Evolutionary conservation across 164 flowering plant species (phyloP).

Genomic region (grape (Vitis vinifera)): ASM3070453v1 NC_081810.1:2693001-2693500

Average conservation of each 20-base stretch:
- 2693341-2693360: background rate
- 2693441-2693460: background rate
- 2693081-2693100: too few species aligned
- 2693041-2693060: background rate
- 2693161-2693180: background rate
- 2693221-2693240: background rate
- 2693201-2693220: background rate
- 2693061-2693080: background rate
- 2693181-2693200: background rate
- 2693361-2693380: background rate
- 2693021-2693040: background rate
- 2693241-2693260: background rate
- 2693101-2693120: too few species aligned
- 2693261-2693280: too few species aligned
- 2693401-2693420: too few species aligned
- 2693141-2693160: too few species aligned
- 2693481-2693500: conserved; percentile 87
- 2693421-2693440: too few species aligned
- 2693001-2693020: background rate
- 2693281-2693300: too few species aligned
- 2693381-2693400: too few species aligned
- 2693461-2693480: background rate
- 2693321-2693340: background rate
- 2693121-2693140: too few species aligned
- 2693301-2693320: background rate